Evolutionary conservation across 1,284 basidiomycete genomes (phyloP), one percentile per base, ranked within the genome.

Genomic region (Ceratobasidium sp.): DNA sequence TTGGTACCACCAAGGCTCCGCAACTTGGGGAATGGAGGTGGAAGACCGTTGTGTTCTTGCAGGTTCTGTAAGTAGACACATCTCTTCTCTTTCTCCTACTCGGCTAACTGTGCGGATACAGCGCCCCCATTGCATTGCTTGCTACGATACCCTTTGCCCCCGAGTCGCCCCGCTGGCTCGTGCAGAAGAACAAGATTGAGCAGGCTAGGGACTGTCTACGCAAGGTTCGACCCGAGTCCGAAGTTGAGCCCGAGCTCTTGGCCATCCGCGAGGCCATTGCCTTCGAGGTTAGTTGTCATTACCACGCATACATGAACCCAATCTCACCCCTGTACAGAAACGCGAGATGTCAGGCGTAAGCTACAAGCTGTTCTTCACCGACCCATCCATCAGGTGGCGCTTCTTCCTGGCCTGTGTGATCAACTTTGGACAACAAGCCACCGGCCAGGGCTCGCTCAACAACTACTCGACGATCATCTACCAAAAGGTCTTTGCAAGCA

Each of bases 401-500:
- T 78, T 81, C 62, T 71, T 81, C 50, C 48, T 81, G 59, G 78
- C 78, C 52, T 62, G 79, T 56, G 59, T 78, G 28, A 80, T 80
- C 78, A 80, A 80, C 73, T 77, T 73, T 56, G 80, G 80, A 23
- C 80, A 80, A 67, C 80, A 81, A 67, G 52, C 80, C 38, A 79
- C 77, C 56, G 80, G 80, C 33, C 79, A 81, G 67, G 73, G 71
- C 50, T 75, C 71, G 44, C 48, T 75, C 44, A 75, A 75, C 61
- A 75, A 65, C n/a, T 81, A 80, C 79, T 77, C 77, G 48, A 79
- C 79, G 42, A 64, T 80, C 64, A 80, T 81, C 52, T 81, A 81
- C 79, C 78, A 81, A 64, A 67, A 68, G 46, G 77, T 78, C 9
- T 81, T 81, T 38, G 57, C 71, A 26, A 75, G 76, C 69, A 56